Conservation (phyloP, 2,329 filamentous ascomycete genomes). For the Fusarium floridanum region DNA sequence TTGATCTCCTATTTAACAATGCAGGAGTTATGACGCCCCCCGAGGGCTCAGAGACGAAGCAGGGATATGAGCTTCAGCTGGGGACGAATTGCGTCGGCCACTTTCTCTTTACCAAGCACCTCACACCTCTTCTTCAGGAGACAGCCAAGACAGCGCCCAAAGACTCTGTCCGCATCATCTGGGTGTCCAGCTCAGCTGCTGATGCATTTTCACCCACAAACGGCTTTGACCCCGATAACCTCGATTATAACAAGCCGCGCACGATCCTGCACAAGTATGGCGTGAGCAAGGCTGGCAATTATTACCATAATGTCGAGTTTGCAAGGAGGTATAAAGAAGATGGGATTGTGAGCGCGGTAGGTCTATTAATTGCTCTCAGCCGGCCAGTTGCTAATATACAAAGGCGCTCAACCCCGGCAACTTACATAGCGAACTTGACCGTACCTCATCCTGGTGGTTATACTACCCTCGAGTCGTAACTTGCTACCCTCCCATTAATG, state of each 20-base stretch:
- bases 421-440: slow-evolving; percentile 41
- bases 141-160: slow-evolving; percentile 51
- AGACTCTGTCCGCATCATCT: slow-evolving; percentile 47
- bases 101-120: slow-evolving; percentile 56
- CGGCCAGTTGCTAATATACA: neutral
- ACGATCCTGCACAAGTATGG: slow-evolving; percentile 45
- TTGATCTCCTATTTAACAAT: slow-evolving; percentile 61
- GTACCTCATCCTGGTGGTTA: slow-evolving; percentile 40
- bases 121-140: slow-evolving; percentile 53
- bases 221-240: slow-evolving; percentile 47
- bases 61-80: slow-evolving; percentile 59
- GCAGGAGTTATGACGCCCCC: slow-evolving; percentile 59
- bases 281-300: slow-evolving; percentile 50
- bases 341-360: slow-evolving; percentile 45
- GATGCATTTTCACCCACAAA: slow-evolving; percentile 39
- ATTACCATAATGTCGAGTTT: slow-evolving; percentile 48
- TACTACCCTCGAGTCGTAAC: slow-evolving; percentile 35
- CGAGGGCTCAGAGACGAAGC: slow-evolving; percentile 55
- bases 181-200: slow-evolving; percentile 50
- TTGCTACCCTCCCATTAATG: slow-evolving; percentile 49
- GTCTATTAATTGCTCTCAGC: neutral
- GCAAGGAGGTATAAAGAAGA: slow-evolving; percentile 45
- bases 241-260: slow-evolving; percentile 44
- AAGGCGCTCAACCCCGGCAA: slow-evolving; percentile 45
- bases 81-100: slow-evolving; percentile 57